Conservation (phyloP, 1,284 basidiomycete species). For the Tilletia caries region DNA sequence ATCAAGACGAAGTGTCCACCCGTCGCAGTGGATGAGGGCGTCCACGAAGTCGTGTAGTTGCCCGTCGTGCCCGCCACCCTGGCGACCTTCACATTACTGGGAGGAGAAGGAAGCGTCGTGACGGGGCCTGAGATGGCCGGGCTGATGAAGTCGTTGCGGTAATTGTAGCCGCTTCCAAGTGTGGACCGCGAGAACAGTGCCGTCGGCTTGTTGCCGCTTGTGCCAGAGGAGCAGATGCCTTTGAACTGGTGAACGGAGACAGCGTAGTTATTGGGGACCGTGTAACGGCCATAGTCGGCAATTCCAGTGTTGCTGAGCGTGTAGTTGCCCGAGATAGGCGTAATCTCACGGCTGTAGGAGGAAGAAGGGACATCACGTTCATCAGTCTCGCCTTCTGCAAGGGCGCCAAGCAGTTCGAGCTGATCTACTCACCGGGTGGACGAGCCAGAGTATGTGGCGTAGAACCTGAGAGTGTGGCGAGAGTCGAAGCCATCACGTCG, state of each 20-base stretch:
- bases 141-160: constrained; percentile 7
- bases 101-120: background rate
- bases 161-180: background rate
- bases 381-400: background rate
- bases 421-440: background rate
- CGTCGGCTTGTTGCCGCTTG: background rate
- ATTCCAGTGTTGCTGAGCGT: background rate
- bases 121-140: background rate
- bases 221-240: background rate
- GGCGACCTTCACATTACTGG: background rate
- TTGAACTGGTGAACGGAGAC: background rate
- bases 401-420: background rate
- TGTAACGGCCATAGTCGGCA: constrained; percentile 8
- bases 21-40: background rate
- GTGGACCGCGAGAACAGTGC: background rate
- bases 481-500: background rate
- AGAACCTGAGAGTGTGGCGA: background rate
- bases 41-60: constrained; percentile 1
- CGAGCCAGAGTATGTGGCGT: constrained; percentile 1
- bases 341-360: background rate
- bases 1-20: constrained; percentile 2
- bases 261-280: background rate
- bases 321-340: background rate
- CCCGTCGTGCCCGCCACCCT: background rate
- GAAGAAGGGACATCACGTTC: background rate